Conservation (phyloP, 2,329 filamentous ascomycete species). For the Colletotrichum tofieldiae region DNA sequence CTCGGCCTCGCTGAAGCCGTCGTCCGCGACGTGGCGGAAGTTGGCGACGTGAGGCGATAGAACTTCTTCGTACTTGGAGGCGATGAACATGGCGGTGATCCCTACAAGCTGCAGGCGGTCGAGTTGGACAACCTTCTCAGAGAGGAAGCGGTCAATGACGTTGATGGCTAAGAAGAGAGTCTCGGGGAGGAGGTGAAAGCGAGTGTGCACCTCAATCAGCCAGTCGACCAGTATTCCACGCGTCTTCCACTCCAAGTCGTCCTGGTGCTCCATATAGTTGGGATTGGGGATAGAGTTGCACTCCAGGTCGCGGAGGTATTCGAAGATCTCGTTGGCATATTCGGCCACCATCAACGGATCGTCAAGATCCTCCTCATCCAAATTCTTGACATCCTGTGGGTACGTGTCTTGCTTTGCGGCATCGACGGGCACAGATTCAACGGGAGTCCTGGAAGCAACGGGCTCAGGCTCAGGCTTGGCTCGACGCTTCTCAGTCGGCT, state of each 20-base stretch:
- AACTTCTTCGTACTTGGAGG: slow-evolving; percentile 98
- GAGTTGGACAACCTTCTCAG: slow-evolving; percentile 93
- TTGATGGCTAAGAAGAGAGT: slow-evolving; percentile 98
- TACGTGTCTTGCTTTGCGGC: slow-evolving; percentile 43
- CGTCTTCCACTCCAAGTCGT: slow-evolving; percentile 98
- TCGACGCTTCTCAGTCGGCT: slow-evolving; percentile 52
- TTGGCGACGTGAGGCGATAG: slow-evolving; percentile 96
- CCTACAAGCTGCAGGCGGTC: slow-evolving; percentile 97
- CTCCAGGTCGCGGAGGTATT: slow-evolving; percentile 93
- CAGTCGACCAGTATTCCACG: slow-evolving; percentile 97
- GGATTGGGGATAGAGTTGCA: slow-evolving; percentile 85
- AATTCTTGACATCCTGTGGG: slow-evolving; percentile 67
- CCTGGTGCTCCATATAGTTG: slow-evolving; percentile 95
- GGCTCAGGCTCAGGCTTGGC: slow-evolving; percentile 46
- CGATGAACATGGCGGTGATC: slow-evolving; percentile 99
- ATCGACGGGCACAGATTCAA: slow-evolving; percentile 44
- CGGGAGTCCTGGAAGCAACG: slow-evolving; percentile 36
- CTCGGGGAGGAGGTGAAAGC: slow-evolving; percentile 95
- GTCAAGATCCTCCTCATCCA: slow-evolving; percentile 90
- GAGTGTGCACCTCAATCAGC: slow-evolving; percentile 98
- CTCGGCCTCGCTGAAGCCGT: slow-evolving; percentile 95
- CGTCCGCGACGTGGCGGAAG: slow-evolving; percentile 96
- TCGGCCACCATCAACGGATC: slow-evolving; percentile 98
- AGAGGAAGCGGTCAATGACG: slow-evolving; percentile 98
- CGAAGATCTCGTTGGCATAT: slow-evolving; percentile 97